phyloP scores from a whole-genome alignment of 495 filamentous ascomycete genomes.

The Penicillium macrosclerotiorum region DNA sequence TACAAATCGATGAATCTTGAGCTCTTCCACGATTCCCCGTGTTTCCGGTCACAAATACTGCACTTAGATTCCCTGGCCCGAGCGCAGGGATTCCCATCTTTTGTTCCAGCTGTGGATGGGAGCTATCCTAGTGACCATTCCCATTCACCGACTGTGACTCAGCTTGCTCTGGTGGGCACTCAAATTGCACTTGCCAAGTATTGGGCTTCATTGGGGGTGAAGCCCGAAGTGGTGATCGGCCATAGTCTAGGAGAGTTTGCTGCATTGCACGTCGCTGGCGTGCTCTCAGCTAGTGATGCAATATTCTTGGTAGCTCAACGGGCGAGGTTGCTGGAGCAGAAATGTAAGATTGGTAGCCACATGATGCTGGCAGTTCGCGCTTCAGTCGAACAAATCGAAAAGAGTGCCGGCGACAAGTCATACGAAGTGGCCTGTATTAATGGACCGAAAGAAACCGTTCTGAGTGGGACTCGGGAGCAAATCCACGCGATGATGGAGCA shows the following conservation, averaged over 20 bases:
- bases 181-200: conserved; percentile 24
- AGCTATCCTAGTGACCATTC: not conserved
- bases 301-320: conserved; percentile 24
- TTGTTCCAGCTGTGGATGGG: conserved; percentile 12
- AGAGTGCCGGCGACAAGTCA: not conserved
- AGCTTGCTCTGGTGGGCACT: conserved; percentile 11
- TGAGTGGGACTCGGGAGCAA: conserved; percentile 50
- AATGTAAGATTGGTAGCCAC: conserved; percentile 11
- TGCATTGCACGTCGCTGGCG: conserved; percentile 26
- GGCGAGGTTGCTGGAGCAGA: conserved; percentile 15
- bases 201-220: conserved; percentile 17
- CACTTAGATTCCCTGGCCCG: conserved; percentile 28
- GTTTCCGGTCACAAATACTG: conserved; percentile 25
- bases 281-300: conserved; percentile 21
- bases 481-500: conserved; percentile 14
- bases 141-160: conserved; percentile 17
- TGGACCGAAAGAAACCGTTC: conserved; percentile 57
- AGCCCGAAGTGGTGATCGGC: conserved; percentile 20
- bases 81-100: conserved; percentile 32
- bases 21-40: conserved; percentile 22
- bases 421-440: conserved; percentile 61
- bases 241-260: conserved; percentile 44
- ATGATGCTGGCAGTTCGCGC: conserved; percentile 58
- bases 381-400: not conserved
- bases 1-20: conserved; percentile 35